phyloP scores from a whole-genome alignment of 345 rosid genomes.

The Eucalyptus erythrocorys region DNA sequence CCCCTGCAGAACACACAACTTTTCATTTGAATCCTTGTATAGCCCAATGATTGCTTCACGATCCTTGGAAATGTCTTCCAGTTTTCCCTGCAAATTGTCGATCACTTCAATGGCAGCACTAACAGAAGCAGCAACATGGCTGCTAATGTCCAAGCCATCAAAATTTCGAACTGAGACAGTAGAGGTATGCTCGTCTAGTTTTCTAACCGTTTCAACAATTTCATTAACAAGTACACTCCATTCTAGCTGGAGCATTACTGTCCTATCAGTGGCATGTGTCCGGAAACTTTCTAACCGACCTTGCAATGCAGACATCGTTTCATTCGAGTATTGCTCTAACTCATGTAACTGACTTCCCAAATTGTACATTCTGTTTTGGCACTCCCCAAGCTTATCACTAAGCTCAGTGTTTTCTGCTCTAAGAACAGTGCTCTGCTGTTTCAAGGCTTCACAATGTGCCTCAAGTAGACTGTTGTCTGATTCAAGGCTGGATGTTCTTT shows the following conservation, averaged over 20 bases:
- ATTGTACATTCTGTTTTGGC: conserved; percentile 20
- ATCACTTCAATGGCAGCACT: conserved; percentile 39
- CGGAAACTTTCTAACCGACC: conserved; percentile 41
- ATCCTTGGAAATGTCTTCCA: conserved; percentile 29
- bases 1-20: conserved; percentile 24
- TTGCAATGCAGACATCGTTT: conserved; percentile 21
- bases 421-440: conserved; percentile 22
- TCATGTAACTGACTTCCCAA: conserved; percentile 52
- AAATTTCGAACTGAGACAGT: conserved; percentile 4
- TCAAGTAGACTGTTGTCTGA: conserved; percentile 34
- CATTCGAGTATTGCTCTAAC: conserved; percentile 32
- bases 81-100: conserved; percentile 41
- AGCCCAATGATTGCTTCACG: conserved; percentile 25
- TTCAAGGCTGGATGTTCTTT: conserved; percentile 22
- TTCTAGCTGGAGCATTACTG: conserved; percentile 35
- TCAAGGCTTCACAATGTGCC: conserved; percentile 27
- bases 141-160: conserved; percentile 26
- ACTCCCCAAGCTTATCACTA: conserved; percentile 21
- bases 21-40: conserved; percentile 41
- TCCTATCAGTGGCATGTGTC: conserved; percentile 41
- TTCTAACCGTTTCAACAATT: conserved; percentile 35
- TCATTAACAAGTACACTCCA: conserved; percentile 28
- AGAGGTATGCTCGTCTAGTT: conserved; percentile 39
- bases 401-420: conserved; percentile 43
- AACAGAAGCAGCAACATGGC: conserved; percentile 33